Base-by-base conservation (phyloP, 768 basidiomycete species). In the Thelephora ganbajun region DNA sequence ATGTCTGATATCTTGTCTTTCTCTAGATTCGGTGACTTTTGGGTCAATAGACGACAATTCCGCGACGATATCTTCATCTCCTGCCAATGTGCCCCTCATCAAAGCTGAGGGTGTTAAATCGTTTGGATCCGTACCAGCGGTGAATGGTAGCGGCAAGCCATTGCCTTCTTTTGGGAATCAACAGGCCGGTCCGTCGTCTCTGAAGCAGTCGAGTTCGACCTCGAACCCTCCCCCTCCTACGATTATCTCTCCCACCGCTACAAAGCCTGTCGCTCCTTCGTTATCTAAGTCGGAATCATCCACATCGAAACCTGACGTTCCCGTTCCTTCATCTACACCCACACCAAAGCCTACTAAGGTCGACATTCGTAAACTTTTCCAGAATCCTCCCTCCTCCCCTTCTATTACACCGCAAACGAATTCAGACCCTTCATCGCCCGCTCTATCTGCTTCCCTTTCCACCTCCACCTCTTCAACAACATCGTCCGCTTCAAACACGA, bases 41-140 rank as follows among this genome's bases (percentile, higher is more conserved):
- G 91, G 91, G 56, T 89, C 89, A 43, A 86, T 92, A 72, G 83
- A 89, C 66, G 84, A 88, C 64, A 74, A 72, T 11, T 62, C 68
- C 54, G 79, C 86, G 46, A 73, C 81, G 51, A 80, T 90, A 57
- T 85, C 88, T 33, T 83, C 87, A 42, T 88, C 87, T 7, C 87
- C 89, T 33, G 83, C 86, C 47, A 72, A 79, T 36, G 68, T 68
- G 53, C 76, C 69, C 49, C 72, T 65, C 54, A 69, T 78, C 59
- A 83, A 79, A 69, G 69, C 77, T 53, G 81, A 81, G 57, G 73
- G 66, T 57, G 81, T 90, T 56, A 88, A 81, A 64, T 76, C 83
- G 39, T 92, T 92, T 65, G 88, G 89, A 58, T 72, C 83, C 20
- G 77, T 91, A 35, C 77, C 79, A 39, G 79, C 74, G 45, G 70